Evolutionary conservation across 305 asterid genomes (phyloP).

Genomic region (Fraxinus platypoda): DNA sequence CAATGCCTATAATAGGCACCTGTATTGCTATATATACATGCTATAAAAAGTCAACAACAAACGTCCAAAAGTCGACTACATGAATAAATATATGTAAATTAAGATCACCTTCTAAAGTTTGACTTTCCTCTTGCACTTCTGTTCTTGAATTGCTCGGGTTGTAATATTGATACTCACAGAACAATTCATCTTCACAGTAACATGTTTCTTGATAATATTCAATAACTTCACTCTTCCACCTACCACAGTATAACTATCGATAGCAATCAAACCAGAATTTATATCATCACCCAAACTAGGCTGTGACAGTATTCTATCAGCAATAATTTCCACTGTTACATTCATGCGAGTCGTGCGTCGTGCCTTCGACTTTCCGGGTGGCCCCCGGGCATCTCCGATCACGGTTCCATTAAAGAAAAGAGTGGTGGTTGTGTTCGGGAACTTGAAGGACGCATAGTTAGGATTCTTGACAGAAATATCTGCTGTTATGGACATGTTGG

Average conservation of each 20-base stretch:
- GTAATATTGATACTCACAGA: constrained; percentile 47
- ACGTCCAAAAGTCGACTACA: not conserved
- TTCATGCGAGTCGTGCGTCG: constrained; percentile 72
- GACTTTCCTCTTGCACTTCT: constrained; percentile 57
- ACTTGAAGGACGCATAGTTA: constrained; percentile 62
- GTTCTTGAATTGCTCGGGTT: constrained; percentile 49
- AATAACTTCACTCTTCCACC: constrained; percentile 64
- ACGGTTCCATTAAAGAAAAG: constrained; percentile 48
- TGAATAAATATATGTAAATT: not conserved
- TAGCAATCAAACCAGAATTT: constrained; percentile 42
- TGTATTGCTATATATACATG: not conserved
- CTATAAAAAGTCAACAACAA: not conserved
- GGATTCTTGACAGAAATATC: constrained; percentile 79
- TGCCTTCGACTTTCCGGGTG: constrained; percentile 69
- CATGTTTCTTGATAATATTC: constrained; percentile 44
- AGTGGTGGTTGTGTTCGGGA: constrained; percentile 60
- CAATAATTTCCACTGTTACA: constrained; percentile 53
- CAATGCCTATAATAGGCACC: not conserved
- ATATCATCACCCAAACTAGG: constrained; percentile 50
- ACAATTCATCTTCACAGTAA: constrained; percentile 74
- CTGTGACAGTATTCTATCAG: constrained; percentile 43
- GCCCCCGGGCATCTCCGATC: constrained; percentile 81
- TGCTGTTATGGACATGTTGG: constrained; percentile 61
- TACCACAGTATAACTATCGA: constrained; percentile 54
- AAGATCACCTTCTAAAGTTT: constrained; percentile 34